phyloP scores from a whole-genome alignment of 1,284 basidiomycete species.

The Pseudozyma thailandica region DNA sequence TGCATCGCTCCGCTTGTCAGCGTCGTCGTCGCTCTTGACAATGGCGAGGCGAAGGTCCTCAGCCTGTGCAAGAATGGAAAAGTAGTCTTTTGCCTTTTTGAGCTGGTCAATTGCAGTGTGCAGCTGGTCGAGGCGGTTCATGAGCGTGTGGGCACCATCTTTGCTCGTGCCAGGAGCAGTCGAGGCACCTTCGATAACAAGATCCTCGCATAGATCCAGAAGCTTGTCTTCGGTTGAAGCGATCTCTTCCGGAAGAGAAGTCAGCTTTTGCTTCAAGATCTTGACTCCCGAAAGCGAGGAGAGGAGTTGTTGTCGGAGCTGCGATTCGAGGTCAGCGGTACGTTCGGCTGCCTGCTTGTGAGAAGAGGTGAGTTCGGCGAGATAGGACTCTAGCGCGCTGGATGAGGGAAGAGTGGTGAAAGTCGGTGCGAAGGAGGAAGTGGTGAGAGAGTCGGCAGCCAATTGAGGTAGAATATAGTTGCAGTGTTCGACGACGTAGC shows the following conservation, averaged over 20 bases:
- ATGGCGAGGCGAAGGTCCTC: conserved; percentile 41
- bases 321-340: conserved; percentile 25
- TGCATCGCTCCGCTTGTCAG: conserved; percentile 3
- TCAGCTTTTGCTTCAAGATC: conserved; percentile 28
- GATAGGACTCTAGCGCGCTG: conserved; percentile 30
- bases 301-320: conserved; percentile 36
- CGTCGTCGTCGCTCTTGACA: conserved; percentile 11
- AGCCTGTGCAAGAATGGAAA: conserved; percentile 48
- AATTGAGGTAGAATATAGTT: conserved; percentile 45
- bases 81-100: conserved; percentile 45
- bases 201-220: conserved; percentile 42
- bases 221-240: conserved; percentile 44
- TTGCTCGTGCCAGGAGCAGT: conserved; percentile 16
- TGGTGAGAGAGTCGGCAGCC: conserved; percentile 23
- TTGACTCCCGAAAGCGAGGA: conserved; percentile 28
- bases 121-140: conserved; percentile 31
- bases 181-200: conserved; percentile 18
- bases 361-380: conserved; percentile 21
- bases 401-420: conserved; percentile 38
- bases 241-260: conserved; percentile 37
- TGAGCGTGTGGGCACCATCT: conserved; percentile 18
- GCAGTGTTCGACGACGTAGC: conserved; percentile 41
- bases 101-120: conserved; percentile 41
- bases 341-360: conserved; percentile 12
- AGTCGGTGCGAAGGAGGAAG: neutral